Percentiles rank a stretch among this genome's conserved stretches.
phyloP scores from a whole-genome alignment of 2,329 filamentous ascomycete genomes.

The Fusarium buxicola region DNA sequence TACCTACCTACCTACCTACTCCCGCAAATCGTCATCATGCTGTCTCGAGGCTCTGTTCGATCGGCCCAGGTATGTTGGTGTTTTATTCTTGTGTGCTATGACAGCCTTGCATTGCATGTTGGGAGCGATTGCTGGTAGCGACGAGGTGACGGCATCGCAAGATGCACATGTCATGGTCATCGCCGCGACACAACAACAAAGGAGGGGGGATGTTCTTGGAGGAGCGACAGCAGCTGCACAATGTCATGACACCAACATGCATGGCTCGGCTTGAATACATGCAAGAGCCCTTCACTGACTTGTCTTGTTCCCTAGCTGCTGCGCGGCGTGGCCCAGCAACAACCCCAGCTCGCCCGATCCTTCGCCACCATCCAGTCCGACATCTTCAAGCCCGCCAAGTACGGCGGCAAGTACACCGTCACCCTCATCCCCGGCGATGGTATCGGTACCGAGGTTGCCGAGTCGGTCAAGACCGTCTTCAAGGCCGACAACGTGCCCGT shows the following conservation, averaged over 20 bases:
- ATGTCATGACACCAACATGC: not conserved
- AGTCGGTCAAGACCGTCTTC: conserved; percentile 99
- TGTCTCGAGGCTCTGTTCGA: conserved; percentile 68
- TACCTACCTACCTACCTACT: conserved; percentile 22
- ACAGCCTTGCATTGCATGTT: conserved; percentile 1
- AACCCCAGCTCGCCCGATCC: conserved; percentile 62
- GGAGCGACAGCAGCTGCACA: not conserved
- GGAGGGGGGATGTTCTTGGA: conserved; percentile 3
- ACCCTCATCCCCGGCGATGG: conserved; percentile 98
- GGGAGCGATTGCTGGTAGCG: not conserved
- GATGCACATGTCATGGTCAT: conserved; percentile 37
- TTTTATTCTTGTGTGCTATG: conserved; percentile 22
- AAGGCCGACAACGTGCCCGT: conserved; percentile 99
- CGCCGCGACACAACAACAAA: conserved; percentile 16
- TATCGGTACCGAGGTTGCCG: conserved; percentile 97
- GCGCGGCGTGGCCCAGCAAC: conserved; percentile 61
- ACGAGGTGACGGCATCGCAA: conserved; percentile 11
- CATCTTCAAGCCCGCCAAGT: conserved; percentile 99
- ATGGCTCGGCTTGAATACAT: conserved; percentile 12
- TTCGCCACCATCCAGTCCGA: conserved; percentile 91
- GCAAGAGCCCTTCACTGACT: conserved; percentile 42
- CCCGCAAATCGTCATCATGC: conserved; percentile 57
- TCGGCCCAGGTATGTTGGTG: conserved; percentile 64
- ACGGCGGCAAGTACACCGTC: conserved; percentile 98
- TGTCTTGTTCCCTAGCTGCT: conserved; percentile 58